Conservation (phyloP, 345 rosid species). For the Erysimum cheiranthoides region DNA sequence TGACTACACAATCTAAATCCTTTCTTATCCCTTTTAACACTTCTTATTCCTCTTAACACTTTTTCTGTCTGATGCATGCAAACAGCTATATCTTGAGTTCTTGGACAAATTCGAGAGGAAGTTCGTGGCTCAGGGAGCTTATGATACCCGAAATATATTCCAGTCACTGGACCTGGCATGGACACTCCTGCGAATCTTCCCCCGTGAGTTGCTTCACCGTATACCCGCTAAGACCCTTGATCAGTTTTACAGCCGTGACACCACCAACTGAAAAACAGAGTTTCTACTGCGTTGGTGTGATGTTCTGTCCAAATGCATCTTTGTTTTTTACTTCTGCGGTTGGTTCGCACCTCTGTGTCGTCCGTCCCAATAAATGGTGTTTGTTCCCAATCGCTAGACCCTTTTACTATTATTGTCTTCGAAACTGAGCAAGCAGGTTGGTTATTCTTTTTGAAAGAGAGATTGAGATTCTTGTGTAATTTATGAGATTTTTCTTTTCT, state of each 20-base stretch:
- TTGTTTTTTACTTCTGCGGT: slow-evolving; percentile 23
- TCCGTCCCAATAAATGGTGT: slow-evolving; percentile 37
- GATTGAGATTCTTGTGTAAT: slow-evolving; percentile 26
- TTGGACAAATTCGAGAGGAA: slow-evolving; percentile 96
- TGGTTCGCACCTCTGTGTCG: slow-evolving; percentile 30
- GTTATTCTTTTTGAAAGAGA: slow-evolving; percentile 34
- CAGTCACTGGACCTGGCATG: slow-evolving; percentile 97
- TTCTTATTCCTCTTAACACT: slow-evolving; percentile 9
- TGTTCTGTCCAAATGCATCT: slow-evolving; percentile 24
- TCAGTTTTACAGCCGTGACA: slow-evolving; percentile 76
- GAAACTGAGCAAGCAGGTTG: slow-evolving; percentile 16
- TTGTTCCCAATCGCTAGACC: slow-evolving; percentile 34
- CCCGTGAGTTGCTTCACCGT: slow-evolving; percentile 95
- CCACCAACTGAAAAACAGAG: slow-evolving; percentile 38
- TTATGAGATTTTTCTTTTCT: slow-evolving; percentile 13
- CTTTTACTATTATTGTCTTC: slow-evolving; percentile 30
- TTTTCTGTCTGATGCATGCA: slow-evolving; percentile 31
- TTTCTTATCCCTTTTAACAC: neutral
- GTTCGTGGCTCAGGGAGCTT: slow-evolving; percentile 94
- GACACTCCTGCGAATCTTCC: slow-evolving; percentile 93
- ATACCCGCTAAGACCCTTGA: slow-evolving; percentile 96
- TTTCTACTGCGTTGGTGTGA: slow-evolving; percentile 11
- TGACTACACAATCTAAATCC: slow-evolving; percentile 3
- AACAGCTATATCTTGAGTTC: slow-evolving; percentile 91
- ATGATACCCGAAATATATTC: slow-evolving; percentile 90